Evolutionary conservation across 2,329 filamentous ascomycete genomes (phyloP).

Genomic region (Whalleya microplaca): DNA sequence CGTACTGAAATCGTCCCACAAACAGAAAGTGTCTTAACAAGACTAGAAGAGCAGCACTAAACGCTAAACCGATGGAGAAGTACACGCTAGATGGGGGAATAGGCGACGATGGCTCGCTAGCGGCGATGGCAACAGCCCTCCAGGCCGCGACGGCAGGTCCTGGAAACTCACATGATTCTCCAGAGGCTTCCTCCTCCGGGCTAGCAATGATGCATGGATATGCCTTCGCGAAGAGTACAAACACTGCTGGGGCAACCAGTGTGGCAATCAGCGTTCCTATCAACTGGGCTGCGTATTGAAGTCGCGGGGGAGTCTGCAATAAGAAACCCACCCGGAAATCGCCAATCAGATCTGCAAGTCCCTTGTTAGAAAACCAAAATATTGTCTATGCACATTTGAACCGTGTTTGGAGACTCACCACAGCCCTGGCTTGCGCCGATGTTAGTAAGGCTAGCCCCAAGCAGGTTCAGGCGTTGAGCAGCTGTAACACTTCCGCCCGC

Average conservation of each 20-base stretch:
- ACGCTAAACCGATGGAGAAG: slow-evolving; percentile 59
- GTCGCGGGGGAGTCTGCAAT: slow-evolving; percentile 52
- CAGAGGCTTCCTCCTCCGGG: slow-evolving; percentile 36
- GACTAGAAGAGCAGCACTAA: slow-evolving; percentile 54
- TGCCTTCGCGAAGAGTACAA: slow-evolving; percentile 55
- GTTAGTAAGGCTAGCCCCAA: slow-evolving; percentile 45
- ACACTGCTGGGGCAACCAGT: slow-evolving; percentile 57
- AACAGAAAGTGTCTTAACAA: slow-evolving; percentile 59
- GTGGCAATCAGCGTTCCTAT: slow-evolving; percentile 55
- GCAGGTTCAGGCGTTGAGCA: slow-evolving; percentile 52
- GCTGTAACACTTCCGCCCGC: slow-evolving; percentile 44
- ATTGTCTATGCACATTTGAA: too few species aligned
- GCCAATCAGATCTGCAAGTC: slow-evolving; percentile 40
- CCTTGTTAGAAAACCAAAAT: not conserved
- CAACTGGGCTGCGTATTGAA: slow-evolving; percentile 55
- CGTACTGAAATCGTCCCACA: slow-evolving; percentile 55
- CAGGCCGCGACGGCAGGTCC: slow-evolving; percentile 54
- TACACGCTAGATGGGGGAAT: slow-evolving; percentile 58
- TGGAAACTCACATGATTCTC: slow-evolving; percentile 48
- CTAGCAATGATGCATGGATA: slow-evolving; percentile 54
- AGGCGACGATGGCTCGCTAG: slow-evolving; percentile 59
- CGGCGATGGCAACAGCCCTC: slow-evolving; percentile 57
- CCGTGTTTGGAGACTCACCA: not conserved
- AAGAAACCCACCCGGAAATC: slow-evolving; percentile 59
- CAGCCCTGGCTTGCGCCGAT: slow-evolving; percentile 32